phyloP scores from a whole-genome alignment of 2,329 filamentous ascomycete species.

The Neofusicoccum parvum region DNA sequence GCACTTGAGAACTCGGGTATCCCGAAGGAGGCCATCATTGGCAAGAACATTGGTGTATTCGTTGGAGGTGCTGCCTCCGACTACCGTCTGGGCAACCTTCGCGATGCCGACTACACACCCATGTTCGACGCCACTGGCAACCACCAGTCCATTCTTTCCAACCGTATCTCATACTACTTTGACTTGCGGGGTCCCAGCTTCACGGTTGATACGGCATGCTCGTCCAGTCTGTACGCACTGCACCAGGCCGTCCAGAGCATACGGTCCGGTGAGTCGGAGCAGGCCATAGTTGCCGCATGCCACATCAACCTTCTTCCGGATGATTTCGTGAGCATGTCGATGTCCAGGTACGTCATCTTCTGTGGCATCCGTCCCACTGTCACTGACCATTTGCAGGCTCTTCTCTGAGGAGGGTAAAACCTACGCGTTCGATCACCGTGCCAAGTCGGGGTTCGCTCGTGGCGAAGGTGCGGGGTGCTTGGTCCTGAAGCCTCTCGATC shows the following conservation, averaged over 20 bases:
- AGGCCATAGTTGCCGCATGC: conserved; percentile 24
- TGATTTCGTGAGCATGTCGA: conserved; percentile 23
- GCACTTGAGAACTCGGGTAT: conserved; percentile 28
- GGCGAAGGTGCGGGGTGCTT: conserved; percentile 65
- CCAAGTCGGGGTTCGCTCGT: conserved; percentile 62
- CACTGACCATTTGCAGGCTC: conserved; percentile 16
- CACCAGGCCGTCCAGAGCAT: conserved; percentile 34
- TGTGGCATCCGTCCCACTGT: neutral
- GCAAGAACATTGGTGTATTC: conserved; percentile 31
- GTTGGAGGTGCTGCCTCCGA: conserved; percentile 29
- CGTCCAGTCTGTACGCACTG: conserved; percentile 31
- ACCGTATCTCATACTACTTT: conserved; percentile 35
- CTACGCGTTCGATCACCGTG: conserved; percentile 52
- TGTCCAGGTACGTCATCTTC: conserved; percentile 21
- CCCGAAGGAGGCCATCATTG: conserved; percentile 23
- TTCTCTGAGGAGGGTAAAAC: conserved; percentile 38
- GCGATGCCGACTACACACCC: conserved; percentile 1
- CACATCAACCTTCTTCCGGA: conserved; percentile 25
- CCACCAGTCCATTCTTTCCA: conserved; percentile 31
- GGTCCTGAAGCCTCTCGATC: conserved; percentile 59
- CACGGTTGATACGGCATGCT: conserved; percentile 38
- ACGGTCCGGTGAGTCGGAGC: conserved; percentile 23
- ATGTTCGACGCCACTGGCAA: conserved; percentile 22
- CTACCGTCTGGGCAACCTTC: conserved; percentile 25
- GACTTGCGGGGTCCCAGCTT: conserved; percentile 34